These are phyloP conservation scores for Myriosclerotinia scirpicola DNA, from an alignment of 2,329 filamentous ascomycete species.

Conservation along the genomic window DNA sequence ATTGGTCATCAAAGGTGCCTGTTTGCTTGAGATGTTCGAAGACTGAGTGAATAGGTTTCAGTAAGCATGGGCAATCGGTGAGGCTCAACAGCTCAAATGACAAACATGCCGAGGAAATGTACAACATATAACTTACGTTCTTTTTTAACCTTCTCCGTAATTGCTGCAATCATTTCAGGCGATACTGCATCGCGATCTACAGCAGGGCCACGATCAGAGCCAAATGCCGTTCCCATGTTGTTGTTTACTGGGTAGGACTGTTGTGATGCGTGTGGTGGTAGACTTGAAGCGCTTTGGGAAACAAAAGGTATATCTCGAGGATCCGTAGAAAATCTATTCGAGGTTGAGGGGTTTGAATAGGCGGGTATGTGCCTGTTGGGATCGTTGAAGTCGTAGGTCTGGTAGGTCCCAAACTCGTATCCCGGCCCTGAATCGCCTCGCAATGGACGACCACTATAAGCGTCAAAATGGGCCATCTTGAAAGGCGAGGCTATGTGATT, in stretches of 20 bases:
- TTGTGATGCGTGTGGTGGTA: constrained; percentile 29
- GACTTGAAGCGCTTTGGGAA: constrained; percentile 27
- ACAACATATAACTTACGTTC: constrained; percentile 47
- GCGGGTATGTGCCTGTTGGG: constrained; percentile 27
- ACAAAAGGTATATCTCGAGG: constrained; percentile 32
- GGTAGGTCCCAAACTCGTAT: constrained; percentile 20
- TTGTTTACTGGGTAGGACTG: constrained; percentile 24
- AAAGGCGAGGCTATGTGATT: constrained; percentile 32
- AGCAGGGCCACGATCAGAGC: constrained; percentile 27
- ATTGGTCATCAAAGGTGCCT: constrained; percentile 36
- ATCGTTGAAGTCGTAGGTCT: constrained; percentile 28
- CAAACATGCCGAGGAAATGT: constrained; percentile 32
- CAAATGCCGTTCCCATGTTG: constrained; percentile 33
- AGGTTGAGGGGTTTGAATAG: constrained; percentile 26
- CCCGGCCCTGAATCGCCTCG: constrained; percentile 26
- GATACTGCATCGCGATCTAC: constrained; percentile 48
- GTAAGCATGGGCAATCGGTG: constrained; percentile 26
- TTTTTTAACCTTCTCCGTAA: constrained; percentile 59
- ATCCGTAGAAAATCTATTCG: constrained; percentile 31
- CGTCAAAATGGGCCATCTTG: constrained; percentile 35
- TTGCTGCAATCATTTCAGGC: constrained; percentile 60
- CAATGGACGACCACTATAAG: constrained; percentile 31
- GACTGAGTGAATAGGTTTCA: constrained; percentile 29
- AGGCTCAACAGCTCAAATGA: constrained; percentile 27
- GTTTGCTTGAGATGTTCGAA: constrained; percentile 42